Base-by-base conservation (phyloP, 2,329 filamentous ascomycete species). In the Ceratocystis huliohia region DNA sequence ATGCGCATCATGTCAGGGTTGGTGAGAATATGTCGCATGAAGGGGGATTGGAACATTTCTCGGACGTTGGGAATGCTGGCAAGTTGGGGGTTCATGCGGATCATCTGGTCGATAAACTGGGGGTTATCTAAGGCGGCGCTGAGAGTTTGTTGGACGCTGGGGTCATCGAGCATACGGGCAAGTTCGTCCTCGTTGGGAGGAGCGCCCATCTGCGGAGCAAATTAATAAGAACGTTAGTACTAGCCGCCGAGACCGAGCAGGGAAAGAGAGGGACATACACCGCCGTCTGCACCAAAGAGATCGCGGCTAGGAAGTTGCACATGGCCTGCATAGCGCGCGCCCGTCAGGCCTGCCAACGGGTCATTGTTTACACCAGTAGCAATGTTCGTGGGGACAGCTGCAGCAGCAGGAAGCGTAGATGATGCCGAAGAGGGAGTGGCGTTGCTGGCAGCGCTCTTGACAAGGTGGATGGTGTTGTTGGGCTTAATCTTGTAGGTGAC, bases 91-190 rank as follows among this genome's bases (percentile, higher is more conserved):
- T 96, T 96, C 73, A 88, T 85, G 72, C 94, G 85, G 71, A 99
- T 91, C 83, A 97, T 89, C 83, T 95, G 90, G 73, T 97, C 91
- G 73, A 97, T 84, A 71, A 99, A 88, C 20, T 87, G 84, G n/a
- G 94, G 93, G 76, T 97, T 97, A 75, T 92, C 89, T 75, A 99
- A 88, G 45, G 92, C 91, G 76, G 96, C 93, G 75, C 94, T 96
- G 84, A 99, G 89, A 66, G 87, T 87, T 70, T 91, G 88, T 69
- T 89, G 85, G 66, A 96, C 87, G 73, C 90, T 88, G 25, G 94
- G 94, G 73, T 97, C 91, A 69, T 89, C 86, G 72, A 99, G 86
- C 84, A 96, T 88, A 70, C 86, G 83, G 66, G 91, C 83, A 74
- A 99, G 84, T 67, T 88, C 82, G 67, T 96, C 92, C 68, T 91